Evolutionary conservation across 495 filamentous ascomycete species (phyloP).

Genomic region (Monascus purpureus): DNA sequence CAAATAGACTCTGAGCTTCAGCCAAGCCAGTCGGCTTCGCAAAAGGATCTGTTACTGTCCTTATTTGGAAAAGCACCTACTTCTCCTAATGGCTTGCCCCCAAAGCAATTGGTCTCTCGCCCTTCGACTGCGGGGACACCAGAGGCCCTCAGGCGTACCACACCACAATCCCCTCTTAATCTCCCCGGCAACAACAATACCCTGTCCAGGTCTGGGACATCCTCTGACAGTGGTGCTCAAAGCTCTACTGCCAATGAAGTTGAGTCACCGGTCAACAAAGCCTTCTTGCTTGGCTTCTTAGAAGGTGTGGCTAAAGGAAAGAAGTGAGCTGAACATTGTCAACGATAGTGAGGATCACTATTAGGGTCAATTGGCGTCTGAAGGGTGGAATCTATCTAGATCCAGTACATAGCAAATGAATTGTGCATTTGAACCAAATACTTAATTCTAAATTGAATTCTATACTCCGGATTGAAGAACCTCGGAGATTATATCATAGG

Average conservation of each 20-base stretch:
- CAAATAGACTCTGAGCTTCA: slow-evolving; percentile 21
- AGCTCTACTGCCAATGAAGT: slow-evolving; percentile 28
- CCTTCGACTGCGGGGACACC: slow-evolving; percentile 8
- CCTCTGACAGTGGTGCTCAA: slow-evolving; percentile 30
- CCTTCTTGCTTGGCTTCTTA: slow-evolving; percentile 69
- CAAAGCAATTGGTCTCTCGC: slow-evolving; percentile 13
- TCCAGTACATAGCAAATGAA: background rate
- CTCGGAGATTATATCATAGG: background rate
- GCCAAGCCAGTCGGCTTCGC: slow-evolving; percentile 39
- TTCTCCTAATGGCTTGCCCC: slow-evolving; percentile 11
- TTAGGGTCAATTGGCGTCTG: background rate
- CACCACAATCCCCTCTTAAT: slow-evolving; percentile 32
- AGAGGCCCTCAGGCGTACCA: slow-evolving; percentile 21
- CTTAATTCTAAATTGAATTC: too few species aligned
- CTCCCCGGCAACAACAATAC: slow-evolving; percentile 14
- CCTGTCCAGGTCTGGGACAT: slow-evolving; percentile 6
- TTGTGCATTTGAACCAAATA: too few species aligned
- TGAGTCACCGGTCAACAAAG: slow-evolving; percentile 56
- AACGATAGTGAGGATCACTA: background rate
- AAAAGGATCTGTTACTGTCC: slow-evolving; percentile 54
- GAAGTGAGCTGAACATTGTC: slow-evolving; percentile 17
- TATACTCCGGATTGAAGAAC: too few species aligned
- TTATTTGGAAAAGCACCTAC: slow-evolving; percentile 49
- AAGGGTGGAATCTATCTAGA: background rate
- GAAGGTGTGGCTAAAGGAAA: slow-evolving; percentile 41